Percentiles rank a stretch among this genome's conserved stretches.
These are phyloP conservation scores for Colletotrichum tamarilloi DNA, from an alignment of 2,329 filamentous ascomycete species.

Conservation along the genomic window DNA sequence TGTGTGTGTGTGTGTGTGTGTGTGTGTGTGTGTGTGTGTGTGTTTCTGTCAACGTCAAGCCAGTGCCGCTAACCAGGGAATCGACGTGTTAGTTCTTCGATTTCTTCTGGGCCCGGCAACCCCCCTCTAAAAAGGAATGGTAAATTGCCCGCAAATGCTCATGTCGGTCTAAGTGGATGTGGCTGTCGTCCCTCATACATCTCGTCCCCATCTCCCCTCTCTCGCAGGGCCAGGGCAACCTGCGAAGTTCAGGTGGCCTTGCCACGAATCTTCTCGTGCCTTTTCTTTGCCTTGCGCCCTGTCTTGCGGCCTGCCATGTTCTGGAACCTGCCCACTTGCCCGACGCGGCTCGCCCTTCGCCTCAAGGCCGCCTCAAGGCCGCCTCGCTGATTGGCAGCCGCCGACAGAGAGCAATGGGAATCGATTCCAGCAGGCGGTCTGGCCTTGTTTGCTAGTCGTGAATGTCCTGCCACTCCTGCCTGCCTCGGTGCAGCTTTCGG, in stretches of 20 bases:
- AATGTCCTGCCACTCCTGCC: neutral
- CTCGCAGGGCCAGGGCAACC: slow-evolving; percentile 21
- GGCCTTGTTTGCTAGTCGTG: neutral
- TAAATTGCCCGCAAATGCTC: slow-evolving; percentile 13
- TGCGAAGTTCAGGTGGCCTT: slow-evolving; percentile 34
- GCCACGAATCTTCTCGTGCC: slow-evolving; percentile 6
- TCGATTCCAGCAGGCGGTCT: neutral
- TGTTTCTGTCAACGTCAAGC: neutral
- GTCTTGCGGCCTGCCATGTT: neutral
- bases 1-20: neutral
- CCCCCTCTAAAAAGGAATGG: slow-evolving; percentile 1
- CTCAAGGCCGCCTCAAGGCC: too few relatives aligned
- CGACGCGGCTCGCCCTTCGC: neutral
- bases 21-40: neutral
- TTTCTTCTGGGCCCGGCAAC: slow-evolving; percentile 3
- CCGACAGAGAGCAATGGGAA: neutral
- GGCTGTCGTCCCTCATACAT: neutral
- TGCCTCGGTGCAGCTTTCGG: neutral
- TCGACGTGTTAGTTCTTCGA: neutral
- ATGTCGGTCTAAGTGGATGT: neutral
- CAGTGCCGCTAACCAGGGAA: slow-evolving; percentile 1
- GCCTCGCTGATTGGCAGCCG: neutral
- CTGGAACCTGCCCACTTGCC: neutral
- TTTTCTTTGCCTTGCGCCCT: neutral
- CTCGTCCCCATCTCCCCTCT: slow-evolving; percentile 3